Evolutionary conservation across 2,329 filamentous ascomycete species (phyloP).

Genomic region (Septoria petroselini): DNA sequence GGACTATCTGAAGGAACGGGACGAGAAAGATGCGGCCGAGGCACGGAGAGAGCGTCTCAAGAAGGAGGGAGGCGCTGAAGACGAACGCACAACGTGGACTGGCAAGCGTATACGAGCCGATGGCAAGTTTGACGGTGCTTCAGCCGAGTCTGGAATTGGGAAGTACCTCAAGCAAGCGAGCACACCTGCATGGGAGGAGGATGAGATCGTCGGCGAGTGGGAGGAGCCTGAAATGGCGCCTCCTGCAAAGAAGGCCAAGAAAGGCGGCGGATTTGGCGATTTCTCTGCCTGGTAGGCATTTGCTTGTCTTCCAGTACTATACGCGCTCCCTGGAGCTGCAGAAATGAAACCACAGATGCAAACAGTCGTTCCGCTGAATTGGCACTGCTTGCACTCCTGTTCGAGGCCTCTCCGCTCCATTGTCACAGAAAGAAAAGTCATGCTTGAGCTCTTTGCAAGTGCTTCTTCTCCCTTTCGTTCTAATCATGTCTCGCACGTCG

Average conservation of each 20-base stretch:
- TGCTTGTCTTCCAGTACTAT: background rate
- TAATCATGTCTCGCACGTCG: conserved; percentile 10
- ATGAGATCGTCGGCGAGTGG: conserved; percentile 61
- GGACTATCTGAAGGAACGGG: conserved; percentile 73
- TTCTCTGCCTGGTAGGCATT: conserved; percentile 76
- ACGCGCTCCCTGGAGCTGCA: background rate
- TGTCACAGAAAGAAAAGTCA: background rate
- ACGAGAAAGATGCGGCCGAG: conserved; percentile 56
- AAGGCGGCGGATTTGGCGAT: conserved; percentile 75
- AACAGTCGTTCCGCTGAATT: background rate
- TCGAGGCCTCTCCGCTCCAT: background rate
- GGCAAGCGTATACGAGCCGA: conserved; percentile 79
- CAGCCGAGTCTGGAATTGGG: conserved; percentile 57
- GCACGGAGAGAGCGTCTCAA: conserved; percentile 62
- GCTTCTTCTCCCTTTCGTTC: background rate
- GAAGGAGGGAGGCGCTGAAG: conserved; percentile 69
- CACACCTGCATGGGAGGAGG: conserved; percentile 43
- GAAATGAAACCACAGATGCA: too few relatives aligned
- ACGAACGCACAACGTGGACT: conserved; percentile 92
- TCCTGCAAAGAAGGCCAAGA: conserved; percentile 70
- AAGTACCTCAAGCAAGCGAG: conserved; percentile 72
- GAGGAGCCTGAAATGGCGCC: conserved; percentile 64
- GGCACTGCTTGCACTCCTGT: too few relatives aligned
- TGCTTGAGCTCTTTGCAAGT: too few relatives aligned
- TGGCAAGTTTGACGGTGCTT: conserved; percentile 53